Percentiles rank a stretch among this genome's conserved stretches.
Conservation (phyloP, 331 rosid genomes). For the Rhamnella rubrinervis region DNA sequence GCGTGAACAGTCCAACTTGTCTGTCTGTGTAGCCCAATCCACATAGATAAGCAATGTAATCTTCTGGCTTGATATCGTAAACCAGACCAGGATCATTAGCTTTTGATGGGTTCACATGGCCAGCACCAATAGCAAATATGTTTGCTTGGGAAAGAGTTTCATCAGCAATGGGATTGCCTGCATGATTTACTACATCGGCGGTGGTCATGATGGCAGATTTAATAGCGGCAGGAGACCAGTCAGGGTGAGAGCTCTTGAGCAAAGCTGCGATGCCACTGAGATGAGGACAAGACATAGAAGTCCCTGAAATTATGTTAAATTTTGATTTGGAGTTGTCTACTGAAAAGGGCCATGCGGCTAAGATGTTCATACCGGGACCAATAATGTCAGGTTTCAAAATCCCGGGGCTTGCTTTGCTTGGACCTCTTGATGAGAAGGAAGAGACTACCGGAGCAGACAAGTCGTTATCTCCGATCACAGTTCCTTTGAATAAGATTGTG, state of each 20-base stretch:
- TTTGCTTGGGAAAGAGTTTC: constrained; percentile 44
- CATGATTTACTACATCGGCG: constrained; percentile 29
- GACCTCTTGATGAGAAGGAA: constrained; percentile 67
- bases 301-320: constrained; percentile 63
- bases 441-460: constrained; percentile 39
- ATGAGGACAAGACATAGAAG: constrained; percentile 80
- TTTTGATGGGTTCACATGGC: constrained; percentile 58
- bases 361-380: constrained; percentile 58
- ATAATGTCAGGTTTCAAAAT: constrained; percentile 72
- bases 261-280: constrained; percentile 70
- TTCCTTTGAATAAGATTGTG: constrained; percentile 46
- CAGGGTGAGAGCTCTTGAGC: constrained; percentile 67
- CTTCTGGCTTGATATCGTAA: constrained; percentile 52
- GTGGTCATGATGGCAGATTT: constrained; percentile 88
- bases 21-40: constrained; percentile 42
- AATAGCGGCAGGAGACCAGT: constrained; percentile 73
- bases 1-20: constrained; percentile 38
- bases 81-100: constrained; percentile 64
- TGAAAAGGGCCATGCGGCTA: constrained; percentile 68
- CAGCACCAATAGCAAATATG: constrained; percentile 58
- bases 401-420: constrained; percentile 51
- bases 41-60: constrained; percentile 60
- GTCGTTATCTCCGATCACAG: constrained; percentile 33
- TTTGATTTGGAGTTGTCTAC: constrained; percentile 22
- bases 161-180: constrained; percentile 39